Evolutionary conservation across 2,329 filamentous ascomycete species (phyloP), one percentile per base, ranked within the genome.

Genomic region (Diaporthe ampelina): DNA sequence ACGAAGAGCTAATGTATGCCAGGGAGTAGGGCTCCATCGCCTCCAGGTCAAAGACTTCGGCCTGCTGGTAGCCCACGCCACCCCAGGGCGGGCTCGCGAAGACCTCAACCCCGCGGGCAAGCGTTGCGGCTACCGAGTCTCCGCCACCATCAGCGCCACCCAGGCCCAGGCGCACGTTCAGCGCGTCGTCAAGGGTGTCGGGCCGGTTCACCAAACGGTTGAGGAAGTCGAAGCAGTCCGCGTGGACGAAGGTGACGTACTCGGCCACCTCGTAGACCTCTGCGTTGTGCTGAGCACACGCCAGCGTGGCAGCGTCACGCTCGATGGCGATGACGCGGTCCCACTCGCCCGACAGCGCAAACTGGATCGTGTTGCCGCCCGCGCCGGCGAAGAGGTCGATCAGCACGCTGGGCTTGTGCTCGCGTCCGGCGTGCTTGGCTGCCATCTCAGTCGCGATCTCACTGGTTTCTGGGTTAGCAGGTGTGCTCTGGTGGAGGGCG

Each of bases 1-100:
- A 95, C 21, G 90, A 88, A 21, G 84, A 84, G 79, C 93, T 90
- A 29, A 97, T 86, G 68, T 89, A 84, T 13, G 84, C 83, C 26
- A 96, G 83, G 26, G 88, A 93, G 81, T 99, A 99, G 0, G 97
- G 97, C 82, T 95, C 89, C 97, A 99, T 98, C 97, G 99, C 91
- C 70, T 88, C 88, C 70, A 98, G 85, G 80, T 98, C 92, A 80
- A 98, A 98, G 7, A 99, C 88, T 50, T 93, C 86, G 74, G 90
- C 88, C 0, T 86, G 86, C 35, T 84, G 81, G 78, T 91, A 91
- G 24, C 86, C 86, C 2, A 90, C 87, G 0, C 90, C 90, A 32
- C 90, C 90, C 90, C 90, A 91, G 0, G 90, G 90, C 26, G 90
- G 90, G 19, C 89, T 91, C 0, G 88, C 89, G 77, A 91, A 91